Conservation (phyloP, 345 rosid species). For the Anacardium occidentale region DNA sequence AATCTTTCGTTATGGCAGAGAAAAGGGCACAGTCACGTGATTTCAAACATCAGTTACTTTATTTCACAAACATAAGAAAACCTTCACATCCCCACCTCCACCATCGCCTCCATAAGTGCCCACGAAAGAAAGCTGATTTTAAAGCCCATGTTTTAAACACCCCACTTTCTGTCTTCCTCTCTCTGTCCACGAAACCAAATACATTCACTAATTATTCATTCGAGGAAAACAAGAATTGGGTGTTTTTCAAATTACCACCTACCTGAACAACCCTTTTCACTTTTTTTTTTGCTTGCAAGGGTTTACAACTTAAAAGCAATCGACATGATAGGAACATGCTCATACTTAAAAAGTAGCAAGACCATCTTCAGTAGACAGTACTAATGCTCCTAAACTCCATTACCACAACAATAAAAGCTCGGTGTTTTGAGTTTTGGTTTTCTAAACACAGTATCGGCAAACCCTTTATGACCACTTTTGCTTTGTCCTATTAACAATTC, state of each 20-base stretch:
- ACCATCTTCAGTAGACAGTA: conserved; percentile 2
- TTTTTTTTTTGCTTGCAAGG: background rate
- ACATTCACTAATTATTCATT: background rate
- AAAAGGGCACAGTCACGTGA: conserved; percentile 46
- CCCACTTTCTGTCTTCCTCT: background rate
- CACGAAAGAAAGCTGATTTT: conserved; percentile 29
- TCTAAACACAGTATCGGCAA: background rate
- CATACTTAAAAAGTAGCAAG: background rate
- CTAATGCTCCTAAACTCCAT: background rate
- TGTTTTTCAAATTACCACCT: conserved; percentile 22
- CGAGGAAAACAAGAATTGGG: background rate
- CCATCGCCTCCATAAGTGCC: conserved; percentile 16
- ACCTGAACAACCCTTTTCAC: conserved; percentile 16
- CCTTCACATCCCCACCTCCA: background rate
- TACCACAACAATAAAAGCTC: background rate
- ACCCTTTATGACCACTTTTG: conserved; percentile 21
- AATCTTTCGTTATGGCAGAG: conserved; percentile 22
- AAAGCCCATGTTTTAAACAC: conserved; percentile 19
- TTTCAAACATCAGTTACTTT: conserved; percentile 29
- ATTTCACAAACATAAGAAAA: background rate
- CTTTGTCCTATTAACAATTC: conserved; percentile 12
- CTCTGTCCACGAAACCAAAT: background rate
- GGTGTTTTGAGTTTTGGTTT: conserved; percentile 15
- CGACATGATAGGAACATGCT: conserved; percentile 1
- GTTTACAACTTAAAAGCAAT: background rate